Evolutionary conservation across 805 yeast genomes (phyloP).

Genomic region (Pichia manshurica): DNA sequence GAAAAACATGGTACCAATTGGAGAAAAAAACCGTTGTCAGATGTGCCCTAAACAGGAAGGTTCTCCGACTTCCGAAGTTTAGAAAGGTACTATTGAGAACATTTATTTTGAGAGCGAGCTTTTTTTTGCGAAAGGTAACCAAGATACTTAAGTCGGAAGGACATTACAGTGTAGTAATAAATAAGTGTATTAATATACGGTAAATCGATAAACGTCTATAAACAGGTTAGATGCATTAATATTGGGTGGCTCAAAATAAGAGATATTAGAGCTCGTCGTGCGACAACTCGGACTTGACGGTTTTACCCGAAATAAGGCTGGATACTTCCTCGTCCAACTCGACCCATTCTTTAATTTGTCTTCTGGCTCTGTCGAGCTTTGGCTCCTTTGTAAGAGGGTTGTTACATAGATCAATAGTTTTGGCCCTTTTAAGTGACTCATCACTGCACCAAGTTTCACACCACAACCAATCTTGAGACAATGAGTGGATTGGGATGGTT

Average conservation of each 20-base stretch:
- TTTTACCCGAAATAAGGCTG: slow-evolving; percentile 14
- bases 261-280: slow-evolving; percentile 8
- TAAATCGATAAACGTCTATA: background rate
- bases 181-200: background rate
- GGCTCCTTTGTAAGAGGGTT: slow-evolving; percentile 80
- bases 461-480: slow-evolving; percentile 87
- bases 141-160: too few relatives aligned
- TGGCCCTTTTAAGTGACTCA: slow-evolving; percentile 53
- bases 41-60: background rate
- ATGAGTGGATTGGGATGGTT: slow-evolving; percentile 58
- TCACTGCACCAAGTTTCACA: slow-evolving; percentile 90
- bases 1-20: too few relatives aligned
- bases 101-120: background rate
- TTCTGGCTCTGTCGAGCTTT: slow-evolving; percentile 65
- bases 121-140: too few relatives aligned
- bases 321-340: slow-evolving; percentile 54
- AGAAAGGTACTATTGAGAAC: too few relatives aligned
- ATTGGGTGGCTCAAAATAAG: background rate
- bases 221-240: background rate
- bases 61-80: background rate
- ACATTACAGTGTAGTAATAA: too few relatives aligned
- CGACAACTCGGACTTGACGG: background rate
- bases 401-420: slow-evolving; percentile 77
- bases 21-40: too few relatives aligned
- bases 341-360: slow-evolving; percentile 77